Conservation (phyloP, 2,329 filamentous ascomycete genomes). For the Trichoderma sp. region DNA sequence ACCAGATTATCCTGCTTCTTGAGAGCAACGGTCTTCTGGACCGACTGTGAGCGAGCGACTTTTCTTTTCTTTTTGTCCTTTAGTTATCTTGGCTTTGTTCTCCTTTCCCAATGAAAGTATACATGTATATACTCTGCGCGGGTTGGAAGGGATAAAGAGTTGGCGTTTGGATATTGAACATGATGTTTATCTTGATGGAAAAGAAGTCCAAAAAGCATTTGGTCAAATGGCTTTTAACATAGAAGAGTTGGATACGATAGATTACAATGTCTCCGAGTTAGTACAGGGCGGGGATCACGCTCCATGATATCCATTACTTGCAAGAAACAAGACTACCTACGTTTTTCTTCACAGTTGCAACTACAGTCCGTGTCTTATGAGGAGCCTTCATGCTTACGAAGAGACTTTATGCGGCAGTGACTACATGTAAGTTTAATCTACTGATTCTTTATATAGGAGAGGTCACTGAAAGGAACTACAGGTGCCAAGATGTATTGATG, state of each 20-base stretch:
- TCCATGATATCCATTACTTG: background rate
- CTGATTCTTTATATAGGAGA: background rate
- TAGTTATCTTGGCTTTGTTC: background rate
- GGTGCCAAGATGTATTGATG: background rate
- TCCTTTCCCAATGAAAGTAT: background rate
- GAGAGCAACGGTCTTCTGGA: constrained; percentile 90
- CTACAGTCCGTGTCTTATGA: background rate
- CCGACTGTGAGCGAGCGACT: constrained; percentile 47
- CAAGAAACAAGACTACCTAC: background rate
- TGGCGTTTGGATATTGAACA: constrained; percentile 7
- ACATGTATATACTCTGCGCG: background rate
- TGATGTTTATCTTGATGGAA: background rate
- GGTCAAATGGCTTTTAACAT: background rate
- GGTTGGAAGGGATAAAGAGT: background rate
- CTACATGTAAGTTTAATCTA: background rate
- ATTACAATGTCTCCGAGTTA: background rate
- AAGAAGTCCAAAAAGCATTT: background rate
- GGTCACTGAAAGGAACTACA: background rate
- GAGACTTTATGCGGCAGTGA: background rate
- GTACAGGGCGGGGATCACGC: background rate
- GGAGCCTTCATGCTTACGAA: background rate
- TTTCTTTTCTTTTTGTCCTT: background rate
- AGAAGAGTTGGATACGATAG: background rate
- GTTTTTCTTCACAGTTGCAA: background rate
- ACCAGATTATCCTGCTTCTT: constrained; percentile 92